Evolutionary conservation across 2,329 filamentous ascomycete genomes (phyloP).

Genomic region (Herpotrichia juniperi): DNA sequence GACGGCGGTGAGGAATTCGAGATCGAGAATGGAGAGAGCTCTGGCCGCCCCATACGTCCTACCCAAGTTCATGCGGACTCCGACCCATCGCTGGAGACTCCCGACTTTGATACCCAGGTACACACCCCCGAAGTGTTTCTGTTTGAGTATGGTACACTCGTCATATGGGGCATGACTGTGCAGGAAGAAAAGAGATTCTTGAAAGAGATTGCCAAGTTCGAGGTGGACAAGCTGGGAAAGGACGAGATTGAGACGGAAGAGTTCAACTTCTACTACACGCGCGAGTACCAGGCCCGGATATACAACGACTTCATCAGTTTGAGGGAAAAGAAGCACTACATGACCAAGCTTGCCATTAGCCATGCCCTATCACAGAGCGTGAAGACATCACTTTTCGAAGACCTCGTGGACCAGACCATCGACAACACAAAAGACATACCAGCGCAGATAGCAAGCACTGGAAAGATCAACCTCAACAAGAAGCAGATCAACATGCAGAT

Average conservation of each 20-base stretch:
- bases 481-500: conserved; percentile 99
- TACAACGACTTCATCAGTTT: conserved; percentile 99
- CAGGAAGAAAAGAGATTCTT: conserved; percentile 88
- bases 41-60: conserved; percentile 29
- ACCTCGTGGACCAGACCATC: conserved; percentile 91
- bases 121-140: conserved; percentile 95
- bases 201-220: conserved; percentile 93
- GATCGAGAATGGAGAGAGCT: conserved; percentile 32
- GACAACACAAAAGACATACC: conserved; percentile 92
- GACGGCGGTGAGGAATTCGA: conserved; percentile 41
- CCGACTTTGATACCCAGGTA: conserved; percentile 84
- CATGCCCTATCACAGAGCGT: conserved; percentile 95
- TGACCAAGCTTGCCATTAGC: conserved; percentile 96
- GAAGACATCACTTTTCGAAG: conserved; percentile 97
- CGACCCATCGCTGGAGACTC: conserved; percentile 49
- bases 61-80: conserved; percentile 31
- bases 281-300: conserved; percentile 96
- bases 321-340: conserved; percentile 93
- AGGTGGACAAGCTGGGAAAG: conserved; percentile 83
- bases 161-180: conserved; percentile 98
- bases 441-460: conserved; percentile 88
- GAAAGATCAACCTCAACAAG: conserved; percentile 86
- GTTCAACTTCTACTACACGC: conserved; percentile 99
- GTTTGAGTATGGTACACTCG: conserved; percentile 96
- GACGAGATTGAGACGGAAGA: conserved; percentile 95